phyloP scores from a whole-genome alignment of 2,329 filamentous ascomycete species.

The Furcasterigmium sp. region DNA sequence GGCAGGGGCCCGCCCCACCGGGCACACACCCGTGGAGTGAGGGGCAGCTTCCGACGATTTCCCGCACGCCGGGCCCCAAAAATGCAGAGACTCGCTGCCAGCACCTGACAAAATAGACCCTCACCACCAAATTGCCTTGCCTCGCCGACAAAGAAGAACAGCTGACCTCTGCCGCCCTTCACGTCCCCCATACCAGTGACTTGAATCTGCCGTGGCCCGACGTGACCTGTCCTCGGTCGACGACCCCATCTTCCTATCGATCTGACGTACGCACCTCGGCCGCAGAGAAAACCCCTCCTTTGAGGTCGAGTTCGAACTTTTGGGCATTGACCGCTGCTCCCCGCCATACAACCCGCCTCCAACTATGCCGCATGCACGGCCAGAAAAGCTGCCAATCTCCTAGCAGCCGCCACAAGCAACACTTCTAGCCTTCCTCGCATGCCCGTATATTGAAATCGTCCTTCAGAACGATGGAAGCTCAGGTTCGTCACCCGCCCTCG shows the following conservation, averaged over 20 bases:
- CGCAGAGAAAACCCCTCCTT: constrained; percentile 3
- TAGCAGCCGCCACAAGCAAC: constrained; percentile 33
- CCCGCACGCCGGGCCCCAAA: background rate
- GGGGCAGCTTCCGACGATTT: constrained; percentile 1
- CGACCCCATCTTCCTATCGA: too few relatives aligned
- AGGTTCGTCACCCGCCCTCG: constrained; percentile 31
- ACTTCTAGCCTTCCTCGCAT: constrained; percentile 5
- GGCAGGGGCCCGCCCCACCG: background rate
- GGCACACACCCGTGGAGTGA: background rate
- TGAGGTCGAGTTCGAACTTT: constrained; percentile 26
- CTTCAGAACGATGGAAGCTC: constrained; percentile 37
- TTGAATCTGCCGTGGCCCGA: background rate
- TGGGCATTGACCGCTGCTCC: constrained; percentile 34
- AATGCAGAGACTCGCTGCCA: background rate
- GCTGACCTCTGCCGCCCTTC: background rate
- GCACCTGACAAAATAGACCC: background rate
- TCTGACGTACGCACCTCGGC: too few relatives aligned
- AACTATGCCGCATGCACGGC: constrained; percentile 36
- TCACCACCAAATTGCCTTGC: background rate
- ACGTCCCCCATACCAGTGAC: background rate
- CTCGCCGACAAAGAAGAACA: background rate
- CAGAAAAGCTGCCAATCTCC: constrained; percentile 33
- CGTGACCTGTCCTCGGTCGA: too few relatives aligned
- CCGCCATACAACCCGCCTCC: constrained; percentile 20
- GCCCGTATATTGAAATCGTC: constrained; percentile 10